Percentiles rank a stretch among this genome's conserved stretches.
Evolutionary conservation across 2,329 filamentous ascomycete species (phyloP).

Genomic region (Ceratocystis lukuohia): DNA sequence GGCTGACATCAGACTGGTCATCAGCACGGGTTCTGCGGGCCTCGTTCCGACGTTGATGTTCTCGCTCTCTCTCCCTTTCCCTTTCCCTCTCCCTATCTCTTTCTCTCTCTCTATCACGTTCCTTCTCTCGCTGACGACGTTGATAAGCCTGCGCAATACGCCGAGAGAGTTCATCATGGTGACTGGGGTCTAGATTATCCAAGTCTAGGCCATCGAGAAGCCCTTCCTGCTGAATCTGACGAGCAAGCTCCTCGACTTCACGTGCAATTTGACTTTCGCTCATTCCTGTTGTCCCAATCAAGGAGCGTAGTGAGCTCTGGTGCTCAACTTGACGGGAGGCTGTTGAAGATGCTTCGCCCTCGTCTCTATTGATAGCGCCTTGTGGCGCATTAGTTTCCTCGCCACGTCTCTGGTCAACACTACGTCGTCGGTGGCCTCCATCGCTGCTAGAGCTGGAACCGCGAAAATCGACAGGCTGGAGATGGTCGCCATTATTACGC

Average conservation of each 20-base stretch:
- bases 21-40: not conserved
- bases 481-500: slow-evolving; percentile 26
- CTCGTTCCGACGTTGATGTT: slow-evolving; percentile 8
- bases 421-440: slow-evolving; percentile 11
- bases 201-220: slow-evolving; percentile 78
- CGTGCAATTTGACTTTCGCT: slow-evolving; percentile 68
- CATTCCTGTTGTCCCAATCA: slow-evolving; percentile 68
- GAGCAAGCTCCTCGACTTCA: slow-evolving; percentile 79
- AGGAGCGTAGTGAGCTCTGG: slow-evolving; percentile 72
- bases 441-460: slow-evolving; percentile 13
- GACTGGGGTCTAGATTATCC: slow-evolving; percentile 67
- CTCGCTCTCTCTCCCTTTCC: slow-evolving; percentile 15
- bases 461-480: slow-evolving; percentile 27
- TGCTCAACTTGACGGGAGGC: slow-evolving; percentile 58
- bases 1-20: not conserved
- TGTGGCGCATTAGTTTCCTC: not conserved
- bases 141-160: slow-evolving; percentile 82
- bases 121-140: slow-evolving; percentile 51
- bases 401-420: not conserved
- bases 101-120: slow-evolving; percentile 23
- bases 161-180: slow-evolving; percentile 82
- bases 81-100: not conserved
- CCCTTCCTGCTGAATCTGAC: slow-evolving; percentile 79
- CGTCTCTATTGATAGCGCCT: not conserved
- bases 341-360: slow-evolving; percentile 15